These are phyloP conservation scores for Elasticomyces elasticus DNA, from an alignment of 495 filamentous ascomycete species.

Conservation along the genomic window DNA sequence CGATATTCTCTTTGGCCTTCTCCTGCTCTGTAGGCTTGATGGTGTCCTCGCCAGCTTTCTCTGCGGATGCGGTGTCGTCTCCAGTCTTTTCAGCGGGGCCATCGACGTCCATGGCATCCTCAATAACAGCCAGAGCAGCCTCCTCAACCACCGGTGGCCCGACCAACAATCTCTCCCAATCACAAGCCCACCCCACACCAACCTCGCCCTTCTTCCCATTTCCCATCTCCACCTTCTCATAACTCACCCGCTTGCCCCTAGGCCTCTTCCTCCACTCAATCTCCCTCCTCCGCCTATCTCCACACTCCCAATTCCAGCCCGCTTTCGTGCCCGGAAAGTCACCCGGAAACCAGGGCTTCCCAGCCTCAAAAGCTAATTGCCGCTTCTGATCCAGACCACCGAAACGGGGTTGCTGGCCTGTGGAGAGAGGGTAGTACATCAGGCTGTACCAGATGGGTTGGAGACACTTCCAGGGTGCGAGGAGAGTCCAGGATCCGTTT, in stretches of 20 bases:
- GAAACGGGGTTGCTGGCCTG: slow-evolving; percentile 67
- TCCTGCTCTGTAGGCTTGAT: neutral
- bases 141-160: slow-evolving; percentile 2
- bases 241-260: slow-evolving; percentile 70
- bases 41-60: neutral
- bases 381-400: slow-evolving; percentile 70
- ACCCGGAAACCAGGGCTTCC: slow-evolving; percentile 72
- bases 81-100: neutral
- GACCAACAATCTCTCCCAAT: slow-evolving; percentile 60
- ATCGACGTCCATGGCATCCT: neutral
- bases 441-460: slow-evolving; percentile 75
- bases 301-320: slow-evolving; percentile 65
- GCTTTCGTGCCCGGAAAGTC: slow-evolving; percentile 78
- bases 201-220: slow-evolving; percentile 70
- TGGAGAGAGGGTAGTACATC: slow-evolving; percentile 75
- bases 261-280: slow-evolving; percentile 68
- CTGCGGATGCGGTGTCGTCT: neutral
- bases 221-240: slow-evolving; percentile 64
- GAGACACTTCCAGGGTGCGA: slow-evolving; percentile 89
- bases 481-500: slow-evolving; percentile 70
- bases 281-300: slow-evolving; percentile 51
- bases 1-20: neutral
- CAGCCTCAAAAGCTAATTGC: slow-evolving; percentile 77
- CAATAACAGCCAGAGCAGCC: neutral
- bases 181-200: slow-evolving; percentile 76